Conservation (phyloP, 306 rosid genomes). For the Lathyrus oleraceus region DNA sequence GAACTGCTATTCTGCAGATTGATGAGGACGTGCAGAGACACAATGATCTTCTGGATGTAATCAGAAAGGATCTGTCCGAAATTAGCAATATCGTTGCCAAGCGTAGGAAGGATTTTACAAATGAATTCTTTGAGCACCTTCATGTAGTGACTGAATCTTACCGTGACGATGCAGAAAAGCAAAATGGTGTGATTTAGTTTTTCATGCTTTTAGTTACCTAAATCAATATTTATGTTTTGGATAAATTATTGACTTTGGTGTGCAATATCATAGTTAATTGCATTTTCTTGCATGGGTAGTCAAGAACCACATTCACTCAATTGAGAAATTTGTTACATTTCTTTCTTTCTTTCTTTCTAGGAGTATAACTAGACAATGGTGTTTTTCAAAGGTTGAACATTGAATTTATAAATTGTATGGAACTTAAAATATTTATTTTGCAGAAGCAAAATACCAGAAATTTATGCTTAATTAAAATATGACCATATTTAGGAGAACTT, state of each 20-base stretch:
- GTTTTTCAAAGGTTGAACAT: background rate
- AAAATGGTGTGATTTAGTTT: conserved; percentile 58
- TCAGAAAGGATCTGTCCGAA: conserved; percentile 48
- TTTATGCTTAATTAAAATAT: background rate
- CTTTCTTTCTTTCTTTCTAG: background rate
- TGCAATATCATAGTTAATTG: conserved; percentile 11
- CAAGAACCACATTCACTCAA: conserved; percentile 1
- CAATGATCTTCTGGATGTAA: conserved; percentile 62
- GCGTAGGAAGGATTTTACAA: conserved; percentile 90
- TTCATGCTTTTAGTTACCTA: conserved; percentile 17
- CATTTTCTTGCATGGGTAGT: conserved; percentile 31
- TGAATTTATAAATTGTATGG: conserved; percentile 5
- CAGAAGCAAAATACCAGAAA: background rate
- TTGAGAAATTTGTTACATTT: background rate
- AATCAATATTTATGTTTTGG: conserved; percentile 1
- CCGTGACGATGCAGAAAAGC: conserved; percentile 56
- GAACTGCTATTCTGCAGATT: conserved; percentile 49
- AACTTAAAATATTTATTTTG: conserved; percentile 17
- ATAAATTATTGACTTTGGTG: conserved; percentile 1
- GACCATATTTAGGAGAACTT: background rate
- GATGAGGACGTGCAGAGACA: conserved; percentile 94
- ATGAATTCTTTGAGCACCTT: conserved; percentile 86
- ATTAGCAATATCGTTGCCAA: conserved; percentile 67
- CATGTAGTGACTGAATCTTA: conserved; percentile 69
- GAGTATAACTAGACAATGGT: conserved; percentile 1